These are phyloP conservation scores for Apodospora peruviana DNA, from an alignment of 495 filamentous ascomycete species.

Conservation along the genomic window DNA sequence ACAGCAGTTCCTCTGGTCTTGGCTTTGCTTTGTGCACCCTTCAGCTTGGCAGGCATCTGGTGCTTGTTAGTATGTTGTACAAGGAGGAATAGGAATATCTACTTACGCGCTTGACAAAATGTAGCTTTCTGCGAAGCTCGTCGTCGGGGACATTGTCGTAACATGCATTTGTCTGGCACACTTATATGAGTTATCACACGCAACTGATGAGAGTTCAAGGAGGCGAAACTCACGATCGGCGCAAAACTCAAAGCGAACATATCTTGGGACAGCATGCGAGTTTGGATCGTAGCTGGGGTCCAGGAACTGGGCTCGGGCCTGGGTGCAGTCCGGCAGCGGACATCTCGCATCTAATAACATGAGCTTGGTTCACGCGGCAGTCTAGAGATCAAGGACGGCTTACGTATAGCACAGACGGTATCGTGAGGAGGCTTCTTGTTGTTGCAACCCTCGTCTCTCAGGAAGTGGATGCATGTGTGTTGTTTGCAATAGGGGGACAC, in stretches of 20 bases:
- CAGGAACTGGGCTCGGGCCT: conserved; percentile 19
- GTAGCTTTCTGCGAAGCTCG: conserved; percentile 1
- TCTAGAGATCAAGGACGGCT: not conserved
- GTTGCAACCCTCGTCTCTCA: conserved; percentile 16
- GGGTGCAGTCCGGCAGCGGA: conserved; percentile 16
- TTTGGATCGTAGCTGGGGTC: conserved; percentile 15
- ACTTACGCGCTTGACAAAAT: conserved; percentile 18
- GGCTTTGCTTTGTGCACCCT: conserved; percentile 13
- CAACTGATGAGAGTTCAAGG: no score
- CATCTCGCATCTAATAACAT: conserved; percentile 17
- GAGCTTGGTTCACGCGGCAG: not conserved
- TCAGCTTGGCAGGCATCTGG: conserved; percentile 20
- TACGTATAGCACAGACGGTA: conserved; percentile 20
- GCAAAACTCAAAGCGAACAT: conserved; percentile 20
- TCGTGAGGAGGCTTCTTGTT: conserved; percentile 21
- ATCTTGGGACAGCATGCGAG: conserved; percentile 11
- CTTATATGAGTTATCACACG: conserved; percentile 1
- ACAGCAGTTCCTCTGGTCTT: conserved; percentile 19
- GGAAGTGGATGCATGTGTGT: conserved; percentile 20
- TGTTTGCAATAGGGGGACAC: conserved; percentile 20
- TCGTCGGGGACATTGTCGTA: conserved; percentile 10
- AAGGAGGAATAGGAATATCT: not conserved
- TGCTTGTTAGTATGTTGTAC: not conserved
- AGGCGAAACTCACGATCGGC: conserved; percentile 16
- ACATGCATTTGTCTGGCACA: conserved; percentile 20